phyloP scores from a whole-genome alignment of 2,329 filamentous ascomycete genomes.

The Davidsoniella neocaledoniae region DNA sequence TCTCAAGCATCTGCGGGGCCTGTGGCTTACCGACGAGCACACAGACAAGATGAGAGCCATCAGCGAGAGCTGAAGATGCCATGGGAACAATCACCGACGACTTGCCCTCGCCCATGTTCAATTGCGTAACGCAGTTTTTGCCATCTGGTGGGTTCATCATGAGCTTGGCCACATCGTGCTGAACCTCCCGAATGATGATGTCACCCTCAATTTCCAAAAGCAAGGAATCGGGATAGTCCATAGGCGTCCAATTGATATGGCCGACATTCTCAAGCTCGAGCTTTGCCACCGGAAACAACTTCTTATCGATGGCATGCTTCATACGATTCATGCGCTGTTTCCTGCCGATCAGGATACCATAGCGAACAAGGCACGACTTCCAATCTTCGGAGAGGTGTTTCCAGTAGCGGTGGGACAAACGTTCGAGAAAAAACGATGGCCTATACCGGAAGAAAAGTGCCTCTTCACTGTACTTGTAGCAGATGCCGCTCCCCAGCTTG shows the following conservation, averaged over 20 bases:
- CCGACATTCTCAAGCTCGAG: slow-evolving; percentile 32
- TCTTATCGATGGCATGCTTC: slow-evolving; percentile 11
- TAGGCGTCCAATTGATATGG: slow-evolving; percentile 37
- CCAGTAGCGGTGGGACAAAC: slow-evolving; percentile 18
- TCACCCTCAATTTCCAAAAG: slow-evolving; percentile 48
- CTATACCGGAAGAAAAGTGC: slow-evolving; percentile 12
- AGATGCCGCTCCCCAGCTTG: background rate
- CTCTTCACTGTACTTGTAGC: background rate
- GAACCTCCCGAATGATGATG: slow-evolving; percentile 42
- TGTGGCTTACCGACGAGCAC: slow-evolving; percentile 46
- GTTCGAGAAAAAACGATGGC: slow-evolving; percentile 21
- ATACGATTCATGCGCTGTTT: slow-evolving; percentile 28
- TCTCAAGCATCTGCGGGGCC: slow-evolving; percentile 41
- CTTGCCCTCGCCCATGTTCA: slow-evolving; percentile 60
- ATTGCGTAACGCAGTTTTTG: slow-evolving; percentile 40
- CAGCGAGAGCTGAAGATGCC: slow-evolving; percentile 34
- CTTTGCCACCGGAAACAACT: background rate
- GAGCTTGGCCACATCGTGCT: slow-evolving; percentile 37
- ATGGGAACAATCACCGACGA: slow-evolving; percentile 54
- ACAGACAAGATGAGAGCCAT: slow-evolving; percentile 33
- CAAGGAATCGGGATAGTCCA: slow-evolving; percentile 39
- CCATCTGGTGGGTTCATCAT: slow-evolving; percentile 31
- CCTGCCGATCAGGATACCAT: slow-evolving; percentile 24
- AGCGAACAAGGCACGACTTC: slow-evolving; percentile 22
- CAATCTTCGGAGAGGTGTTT: slow-evolving; percentile 18